Percentiles rank a stretch among this genome's conserved stretches.
phyloP scores from a whole-genome alignment of 2,329 filamentous ascomycete species.

The Fusarium verticillioides region DNA sequence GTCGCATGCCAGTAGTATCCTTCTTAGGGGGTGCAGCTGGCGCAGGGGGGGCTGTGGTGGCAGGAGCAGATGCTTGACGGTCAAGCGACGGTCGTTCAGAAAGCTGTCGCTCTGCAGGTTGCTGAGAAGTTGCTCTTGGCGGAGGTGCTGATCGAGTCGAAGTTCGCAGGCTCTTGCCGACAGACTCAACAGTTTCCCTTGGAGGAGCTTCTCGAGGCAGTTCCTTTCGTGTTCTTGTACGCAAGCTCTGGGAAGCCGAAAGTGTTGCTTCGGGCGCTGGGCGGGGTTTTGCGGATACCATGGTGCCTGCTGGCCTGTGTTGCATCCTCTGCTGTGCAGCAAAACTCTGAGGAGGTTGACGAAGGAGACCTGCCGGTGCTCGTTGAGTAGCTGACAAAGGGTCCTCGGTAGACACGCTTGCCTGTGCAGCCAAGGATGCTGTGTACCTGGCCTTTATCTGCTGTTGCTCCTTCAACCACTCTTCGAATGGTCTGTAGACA shows the following conservation, averaged over 20 bases:
- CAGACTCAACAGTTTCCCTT: slow-evolving; percentile 39
- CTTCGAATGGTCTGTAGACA: slow-evolving; percentile 73
- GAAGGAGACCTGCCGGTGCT: slow-evolving; percentile 57
- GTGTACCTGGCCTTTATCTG: slow-evolving; percentile 49
- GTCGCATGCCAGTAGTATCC: slow-evolving; percentile 48
- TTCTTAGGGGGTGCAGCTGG: slow-evolving; percentile 40
- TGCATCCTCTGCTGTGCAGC: slow-evolving; percentile 73
- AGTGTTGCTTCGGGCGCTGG: slow-evolving; percentile 38
- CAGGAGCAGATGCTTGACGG: slow-evolving; percentile 42
- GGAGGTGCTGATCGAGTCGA: slow-evolving; percentile 45
- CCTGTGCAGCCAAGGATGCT: slow-evolving; percentile 45
- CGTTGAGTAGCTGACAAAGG: slow-evolving; percentile 49
- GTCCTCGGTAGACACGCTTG: slow-evolving; percentile 49
- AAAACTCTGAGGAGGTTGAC: slow-evolving; percentile 71
- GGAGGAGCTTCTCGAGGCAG: slow-evolving; percentile 36
- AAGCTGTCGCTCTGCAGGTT: slow-evolving; percentile 42
- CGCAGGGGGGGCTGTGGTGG: slow-evolving; percentile 38
- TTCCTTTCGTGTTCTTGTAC: slow-evolving; percentile 45
- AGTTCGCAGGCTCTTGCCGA: slow-evolving; percentile 44
- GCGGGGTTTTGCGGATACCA: slow-evolving; percentile 42
- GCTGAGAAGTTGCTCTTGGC: slow-evolving; percentile 43
- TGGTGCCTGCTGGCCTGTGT: slow-evolving; percentile 53
- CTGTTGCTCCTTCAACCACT: slow-evolving; percentile 66
- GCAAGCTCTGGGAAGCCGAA: slow-evolving; percentile 47
- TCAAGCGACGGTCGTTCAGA: slow-evolving; percentile 40